phyloP scores from a whole-genome alignment of 345 rosid species.

The Aegle marmelos region DNA sequence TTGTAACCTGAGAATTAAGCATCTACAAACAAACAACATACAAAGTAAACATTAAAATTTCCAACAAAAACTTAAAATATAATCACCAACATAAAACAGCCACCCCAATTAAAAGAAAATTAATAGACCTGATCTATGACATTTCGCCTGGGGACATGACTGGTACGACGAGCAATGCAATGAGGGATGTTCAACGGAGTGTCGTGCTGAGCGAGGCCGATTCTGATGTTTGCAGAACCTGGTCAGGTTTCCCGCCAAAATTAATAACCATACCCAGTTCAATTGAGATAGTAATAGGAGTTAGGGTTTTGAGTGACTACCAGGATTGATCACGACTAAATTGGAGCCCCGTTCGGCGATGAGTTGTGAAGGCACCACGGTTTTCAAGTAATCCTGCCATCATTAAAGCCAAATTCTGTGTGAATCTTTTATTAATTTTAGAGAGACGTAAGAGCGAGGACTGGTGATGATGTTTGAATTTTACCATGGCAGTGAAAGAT shows the following conservation, averaged over 20 bases:
- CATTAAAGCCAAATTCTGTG: neutral
- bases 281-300: neutral
- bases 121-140: slow-evolving; percentile 69
- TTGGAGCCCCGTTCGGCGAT: slow-evolving; percentile 83
- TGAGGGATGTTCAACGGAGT: slow-evolving; percentile 68
- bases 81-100: neutral
- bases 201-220: slow-evolving; percentile 82
- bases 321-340: slow-evolving; percentile 83
- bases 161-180: slow-evolving; percentile 71
- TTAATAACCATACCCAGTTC: slow-evolving; percentile 2
- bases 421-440: too few species aligned
- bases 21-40: slow-evolving; percentile 30
- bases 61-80: neutral
- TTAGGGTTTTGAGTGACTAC: slow-evolving; percentile 26
- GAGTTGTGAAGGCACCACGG: slow-evolving; percentile 87
- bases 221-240: slow-evolving; percentile 77
- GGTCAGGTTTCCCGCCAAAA: neutral
- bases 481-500: slow-evolving; percentile 14
- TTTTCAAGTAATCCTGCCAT: slow-evolving; percentile 86
- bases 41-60: neutral
- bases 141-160: slow-evolving; percentile 39
- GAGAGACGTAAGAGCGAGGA: neutral
- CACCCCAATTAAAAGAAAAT: neutral
- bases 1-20: slow-evolving; percentile 81
- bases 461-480: neutral